A percentile compares a stretch with the other conserved stretches of the same genome.
phyloP scores from a whole-genome alignment of 129 eudicot genomes.

The Dittrichia graveolens region DNA sequence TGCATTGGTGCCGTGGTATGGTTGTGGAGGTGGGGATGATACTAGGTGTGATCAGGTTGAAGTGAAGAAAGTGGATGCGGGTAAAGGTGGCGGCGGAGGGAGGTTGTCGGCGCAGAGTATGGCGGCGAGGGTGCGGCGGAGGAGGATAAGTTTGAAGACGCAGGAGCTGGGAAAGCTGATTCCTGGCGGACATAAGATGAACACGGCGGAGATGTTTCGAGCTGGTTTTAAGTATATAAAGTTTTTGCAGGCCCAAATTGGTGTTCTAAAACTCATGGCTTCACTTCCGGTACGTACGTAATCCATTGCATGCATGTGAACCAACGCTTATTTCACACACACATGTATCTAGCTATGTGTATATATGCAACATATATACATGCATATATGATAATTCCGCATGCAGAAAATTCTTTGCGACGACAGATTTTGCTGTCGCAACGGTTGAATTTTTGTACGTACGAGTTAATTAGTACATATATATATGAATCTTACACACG shows the following conservation, averaged over 20 bases:
- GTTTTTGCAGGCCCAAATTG: slow-evolving; percentile 83
- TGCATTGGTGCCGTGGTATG: slow-evolving; percentile 9
- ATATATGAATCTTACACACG: too few relatives aligned
- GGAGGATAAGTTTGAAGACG: slow-evolving; percentile 69
- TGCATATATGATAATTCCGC: too few relatives aligned
- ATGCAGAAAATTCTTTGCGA: too few relatives aligned
- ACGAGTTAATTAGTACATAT: too few relatives aligned
- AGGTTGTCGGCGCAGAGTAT: slow-evolving; percentile 52
- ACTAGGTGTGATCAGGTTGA: background rate
- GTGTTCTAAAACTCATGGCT: slow-evolving; percentile 54
- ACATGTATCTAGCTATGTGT: too few relatives aligned
- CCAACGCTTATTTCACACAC: too few relatives aligned
- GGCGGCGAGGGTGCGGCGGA: slow-evolving; percentile 68
- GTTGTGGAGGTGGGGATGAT: background rate
- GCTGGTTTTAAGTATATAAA: slow-evolving; percentile 64
- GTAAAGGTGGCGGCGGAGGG: background rate
- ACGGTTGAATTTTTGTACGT: too few relatives aligned
- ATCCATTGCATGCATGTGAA: background rate
- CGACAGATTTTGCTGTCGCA: too few relatives aligned
- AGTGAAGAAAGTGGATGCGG: slow-evolving; percentile 12
- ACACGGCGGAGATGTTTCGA: slow-evolving; percentile 76
- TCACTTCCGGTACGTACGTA: slow-evolving; percentile 33
- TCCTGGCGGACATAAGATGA: slow-evolving; percentile 66
- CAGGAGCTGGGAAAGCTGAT: slow-evolving; percentile 61
- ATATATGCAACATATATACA: too few relatives aligned